Conservation (phyloP, 306 rosid species). For the Begonia masoniana region DNA sequence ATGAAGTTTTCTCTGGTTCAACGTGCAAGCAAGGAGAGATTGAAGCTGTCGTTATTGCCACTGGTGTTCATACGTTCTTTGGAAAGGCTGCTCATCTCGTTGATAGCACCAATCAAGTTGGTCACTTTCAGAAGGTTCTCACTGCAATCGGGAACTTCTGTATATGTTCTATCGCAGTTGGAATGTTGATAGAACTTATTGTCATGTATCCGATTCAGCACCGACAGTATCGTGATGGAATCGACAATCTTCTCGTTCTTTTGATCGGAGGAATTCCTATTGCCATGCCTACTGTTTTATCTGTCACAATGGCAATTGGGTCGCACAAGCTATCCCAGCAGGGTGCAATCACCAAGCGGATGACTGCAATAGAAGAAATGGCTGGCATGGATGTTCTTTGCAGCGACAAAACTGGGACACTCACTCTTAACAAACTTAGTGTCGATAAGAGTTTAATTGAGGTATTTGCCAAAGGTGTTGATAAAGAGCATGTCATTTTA, state of each 20-base stretch:
- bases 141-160: constrained; percentile 95
- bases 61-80: constrained; percentile 95
- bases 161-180: constrained; percentile 85
- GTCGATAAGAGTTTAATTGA: constrained; percentile 77
- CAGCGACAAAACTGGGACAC: constrained; percentile 97
- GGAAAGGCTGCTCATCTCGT: constrained; percentile 99
- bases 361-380: constrained; percentile 99
- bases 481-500: constrained; percentile 66
- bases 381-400: constrained; percentile 99
- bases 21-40: constrained; percentile 98
- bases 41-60: constrained; percentile 95
- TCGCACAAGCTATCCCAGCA: constrained; percentile 95
- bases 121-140: constrained; percentile 97
- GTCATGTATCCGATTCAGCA: constrained; percentile 97
- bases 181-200: constrained; percentile 74
- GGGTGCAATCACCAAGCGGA: constrained; percentile 95
- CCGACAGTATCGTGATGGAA: constrained; percentile 73
- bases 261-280: constrained; percentile 98
- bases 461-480: constrained; percentile 74
- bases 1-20: constrained; percentile 95
- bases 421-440: constrained; percentile 91
- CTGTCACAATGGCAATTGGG: constrained; percentile 98
- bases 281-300: constrained; percentile 98
- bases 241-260: constrained; percentile 91
- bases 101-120: constrained; percentile 96